These are phyloP conservation scores for Colletotrichum sojae DNA, from an alignment of 2,329 filamentous ascomycete species.

Conservation along the genomic window DNA sequence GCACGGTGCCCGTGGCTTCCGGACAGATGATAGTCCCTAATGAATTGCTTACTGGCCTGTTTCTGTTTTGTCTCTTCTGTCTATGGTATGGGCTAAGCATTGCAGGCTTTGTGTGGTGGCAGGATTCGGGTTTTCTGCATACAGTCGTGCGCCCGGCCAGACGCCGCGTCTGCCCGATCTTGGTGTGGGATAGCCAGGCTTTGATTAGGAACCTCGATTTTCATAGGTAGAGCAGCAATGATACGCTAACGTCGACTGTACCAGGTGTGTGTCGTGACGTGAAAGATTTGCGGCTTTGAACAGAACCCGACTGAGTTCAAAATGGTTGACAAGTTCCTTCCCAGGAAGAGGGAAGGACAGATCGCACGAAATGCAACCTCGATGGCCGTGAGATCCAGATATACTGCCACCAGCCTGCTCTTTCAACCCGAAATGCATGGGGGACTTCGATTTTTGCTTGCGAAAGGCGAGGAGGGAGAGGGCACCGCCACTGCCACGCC, in stretches of 20 bases:
- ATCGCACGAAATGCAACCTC: too few relatives aligned
- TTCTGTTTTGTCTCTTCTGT: not conserved
- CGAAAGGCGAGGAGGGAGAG: too few relatives aligned
- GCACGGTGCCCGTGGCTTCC: conserved; percentile 1
- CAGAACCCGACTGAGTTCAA: too few relatives aligned
- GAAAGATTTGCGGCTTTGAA: too few relatives aligned
- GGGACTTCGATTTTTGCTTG: too few relatives aligned
- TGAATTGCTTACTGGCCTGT: conserved; percentile 16
- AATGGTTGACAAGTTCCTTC: too few relatives aligned
- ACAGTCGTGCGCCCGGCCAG: conserved; percentile 5
- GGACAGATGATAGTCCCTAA: conserved; percentile 28
- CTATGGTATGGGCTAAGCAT: conserved; percentile 15
- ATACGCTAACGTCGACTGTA: not conserved
- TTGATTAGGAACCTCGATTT: not conserved
- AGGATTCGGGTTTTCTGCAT: conserved; percentile 12
- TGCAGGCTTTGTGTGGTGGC: conserved; percentile 8
- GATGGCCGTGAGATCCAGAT: too few relatives aligned
- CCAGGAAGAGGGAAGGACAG: too few relatives aligned
- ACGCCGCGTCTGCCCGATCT: not conserved
- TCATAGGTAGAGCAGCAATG: not conserved
- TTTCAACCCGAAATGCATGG: too few relatives aligned
- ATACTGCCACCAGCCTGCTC: too few relatives aligned
- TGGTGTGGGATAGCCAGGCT: not conserved
- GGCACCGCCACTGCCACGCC: too few relatives aligned
- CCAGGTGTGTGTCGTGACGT: too few relatives aligned